Evolutionary conservation across 2,329 filamentous ascomycete species (phyloP).

Genomic region (Ophiostoma himal-ulmi): DNA sequence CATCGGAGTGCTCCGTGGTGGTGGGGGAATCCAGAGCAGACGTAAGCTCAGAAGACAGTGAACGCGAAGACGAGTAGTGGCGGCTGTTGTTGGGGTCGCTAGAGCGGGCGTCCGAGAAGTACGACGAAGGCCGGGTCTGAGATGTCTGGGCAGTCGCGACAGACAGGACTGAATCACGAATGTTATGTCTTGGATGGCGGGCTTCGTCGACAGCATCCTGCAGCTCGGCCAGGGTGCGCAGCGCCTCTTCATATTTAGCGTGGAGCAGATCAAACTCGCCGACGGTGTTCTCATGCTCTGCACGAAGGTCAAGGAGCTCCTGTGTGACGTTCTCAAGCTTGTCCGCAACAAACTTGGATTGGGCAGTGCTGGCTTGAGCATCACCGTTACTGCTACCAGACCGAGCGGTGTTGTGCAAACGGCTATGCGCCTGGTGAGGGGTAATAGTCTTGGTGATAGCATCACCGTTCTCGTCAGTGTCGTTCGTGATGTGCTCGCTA

Average conservation of each 20-base stretch:
- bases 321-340: constrained; percentile 88
- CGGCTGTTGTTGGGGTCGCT: constrained; percentile 62
- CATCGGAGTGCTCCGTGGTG: constrained; percentile 58
- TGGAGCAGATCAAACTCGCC: constrained; percentile 76
- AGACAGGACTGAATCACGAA: constrained; percentile 53
- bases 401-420: neutral
- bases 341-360: constrained; percentile 80
- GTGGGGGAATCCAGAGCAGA: constrained; percentile 72
- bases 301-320: constrained; percentile 81
- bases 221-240: constrained; percentile 74
- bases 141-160: constrained; percentile 43
- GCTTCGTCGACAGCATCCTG: constrained; percentile 80
- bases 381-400: constrained; percentile 29
- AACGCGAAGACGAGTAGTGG: constrained; percentile 74
- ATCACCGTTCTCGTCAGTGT: constrained; percentile 34
- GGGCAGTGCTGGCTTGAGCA: constrained; percentile 62
- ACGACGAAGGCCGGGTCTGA: constrained; percentile 63
- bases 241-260: constrained; percentile 82
- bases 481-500: neutral
- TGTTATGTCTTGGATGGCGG: constrained; percentile 50
- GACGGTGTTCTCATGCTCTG: constrained; percentile 81
- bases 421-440: constrained; percentile 26
- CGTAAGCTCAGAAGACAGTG: constrained; percentile 88
- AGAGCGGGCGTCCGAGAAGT: constrained; percentile 72
- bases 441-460: constrained; percentile 25